phyloP scores from a whole-genome alignment of 2,329 filamentous ascomycete species.

The Botryotinia narcissicola region DNA sequence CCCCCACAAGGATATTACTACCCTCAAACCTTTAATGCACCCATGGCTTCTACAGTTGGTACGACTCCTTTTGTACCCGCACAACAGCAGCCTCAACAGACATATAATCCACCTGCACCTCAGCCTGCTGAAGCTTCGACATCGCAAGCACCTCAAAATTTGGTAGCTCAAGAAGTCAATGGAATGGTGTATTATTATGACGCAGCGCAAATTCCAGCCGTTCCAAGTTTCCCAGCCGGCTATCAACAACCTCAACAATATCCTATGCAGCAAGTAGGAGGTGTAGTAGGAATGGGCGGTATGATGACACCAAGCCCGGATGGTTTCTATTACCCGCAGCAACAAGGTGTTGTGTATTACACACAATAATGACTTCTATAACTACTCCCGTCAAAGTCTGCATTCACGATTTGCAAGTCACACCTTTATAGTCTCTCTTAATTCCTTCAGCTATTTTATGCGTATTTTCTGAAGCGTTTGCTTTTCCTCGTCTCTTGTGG shows the following conservation, averaged over 20 bases:
- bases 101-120: constrained; percentile 30
- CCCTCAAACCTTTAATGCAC: constrained; percentile 49
- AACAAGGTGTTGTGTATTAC: constrained; percentile 59
- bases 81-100: constrained; percentile 36
- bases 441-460: constrained; percentile 1
- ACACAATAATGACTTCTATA: constrained; percentile 47
- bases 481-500: not conserved
- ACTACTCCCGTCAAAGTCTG: not conserved
- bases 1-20: constrained; percentile 68
- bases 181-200: constrained; percentile 97
- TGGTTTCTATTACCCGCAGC: constrained; percentile 68
- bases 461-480: constrained; percentile 10
- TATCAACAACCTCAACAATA: constrained; percentile 55
- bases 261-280: constrained; percentile 49
- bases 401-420: constrained; percentile 4
- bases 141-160: constrained; percentile 48
- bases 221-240: constrained; percentile 41
- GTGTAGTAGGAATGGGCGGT: constrained; percentile 68
- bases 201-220: constrained; percentile 62
- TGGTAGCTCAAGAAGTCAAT: constrained; percentile 82
- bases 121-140: constrained; percentile 21
- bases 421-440: constrained; percentile 8
- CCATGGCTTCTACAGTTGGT: constrained; percentile 43
- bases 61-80: constrained; percentile 34
- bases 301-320: constrained; percentile 72